Evolutionary conservation across 768 basidiomycete genomes (phyloP).

Genomic region (Boletus subcaerulescens): DNA sequence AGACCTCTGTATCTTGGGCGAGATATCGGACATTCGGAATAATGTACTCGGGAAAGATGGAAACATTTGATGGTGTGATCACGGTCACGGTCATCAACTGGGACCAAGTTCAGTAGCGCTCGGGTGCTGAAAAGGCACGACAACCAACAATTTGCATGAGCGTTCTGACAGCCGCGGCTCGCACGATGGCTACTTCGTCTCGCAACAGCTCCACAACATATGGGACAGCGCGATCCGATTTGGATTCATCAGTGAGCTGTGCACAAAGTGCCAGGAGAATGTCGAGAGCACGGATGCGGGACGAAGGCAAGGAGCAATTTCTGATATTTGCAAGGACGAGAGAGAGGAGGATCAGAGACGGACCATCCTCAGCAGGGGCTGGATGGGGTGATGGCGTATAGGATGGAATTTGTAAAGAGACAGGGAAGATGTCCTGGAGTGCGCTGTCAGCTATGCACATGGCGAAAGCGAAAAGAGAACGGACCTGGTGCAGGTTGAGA

Average conservation of each 20-base stretch:
- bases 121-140: background rate
- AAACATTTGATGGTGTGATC: conserved; percentile 57
- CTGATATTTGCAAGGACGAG: conserved; percentile 86
- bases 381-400: conserved; percentile 36
- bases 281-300: conserved; percentile 82
- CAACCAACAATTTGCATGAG: conserved; percentile 77
- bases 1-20: conserved; percentile 78
- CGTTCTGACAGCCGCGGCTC: conserved; percentile 74
- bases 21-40: conserved; percentile 86
- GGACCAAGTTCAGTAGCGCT: conserved; percentile 27
- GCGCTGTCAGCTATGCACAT: conserved; percentile 2
- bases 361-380: conserved; percentile 76
- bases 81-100: conserved; percentile 64
- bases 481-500: conserved; percentile 61
- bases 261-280: conserved; percentile 78
- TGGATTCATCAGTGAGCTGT: conserved; percentile 91
- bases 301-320: conserved; percentile 81
- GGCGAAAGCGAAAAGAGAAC: background rate
- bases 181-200: conserved; percentile 81
- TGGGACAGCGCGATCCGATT: conserved; percentile 89
- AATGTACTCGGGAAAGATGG: conserved; percentile 94
- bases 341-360: conserved; percentile 84
- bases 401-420: conserved; percentile 68
- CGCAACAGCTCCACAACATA: conserved; percentile 86
- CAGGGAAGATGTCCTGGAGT: conserved; percentile 70